These are phyloP conservation scores for Acanthamoeba sp. DNA, from an alignment of 208 protist species.

Conservation along the genomic window DNA sequence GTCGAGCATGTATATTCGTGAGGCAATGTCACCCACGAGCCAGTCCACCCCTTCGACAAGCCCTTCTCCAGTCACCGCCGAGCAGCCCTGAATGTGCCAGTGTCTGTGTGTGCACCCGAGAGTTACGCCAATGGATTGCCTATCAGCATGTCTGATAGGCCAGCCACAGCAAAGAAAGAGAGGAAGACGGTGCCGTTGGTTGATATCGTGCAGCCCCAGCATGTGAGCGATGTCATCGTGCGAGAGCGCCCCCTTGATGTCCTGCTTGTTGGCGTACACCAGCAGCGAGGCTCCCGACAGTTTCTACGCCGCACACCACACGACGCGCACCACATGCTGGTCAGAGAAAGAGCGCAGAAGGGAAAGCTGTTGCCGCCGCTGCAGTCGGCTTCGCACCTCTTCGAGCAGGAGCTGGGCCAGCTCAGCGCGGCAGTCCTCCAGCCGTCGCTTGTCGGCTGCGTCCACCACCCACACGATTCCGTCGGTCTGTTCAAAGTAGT, in stretches of 20 bases:
- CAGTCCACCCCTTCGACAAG: slow-evolving; percentile 98
- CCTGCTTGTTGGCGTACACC: slow-evolving; percentile 99
- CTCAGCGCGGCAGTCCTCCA: slow-evolving; percentile 95
- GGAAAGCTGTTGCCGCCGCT: not conserved
- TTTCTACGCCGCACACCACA: slow-evolving; percentile 84
- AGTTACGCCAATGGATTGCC: no score
- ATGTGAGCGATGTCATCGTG: slow-evolving; percentile 91
- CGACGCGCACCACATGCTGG: no score
- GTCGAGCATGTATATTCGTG: slow-evolving; percentile 86
- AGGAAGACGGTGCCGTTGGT: not conserved
- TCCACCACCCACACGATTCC: slow-evolving; percentile 96
- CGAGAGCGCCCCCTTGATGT: slow-evolving; percentile 93
- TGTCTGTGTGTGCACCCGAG: slow-evolving; percentile 88
- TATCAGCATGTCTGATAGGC: no score
- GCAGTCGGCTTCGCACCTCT: slow-evolving; percentile 86
- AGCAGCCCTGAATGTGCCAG: slow-evolving; percentile 96
- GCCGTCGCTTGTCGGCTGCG: slow-evolving; percentile 89
- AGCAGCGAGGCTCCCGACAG: slow-evolving; percentile 98
- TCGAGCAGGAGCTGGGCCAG: slow-evolving; percentile 96
- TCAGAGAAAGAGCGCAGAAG: no score
- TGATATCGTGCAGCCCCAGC: slow-evolving; percentile 10
- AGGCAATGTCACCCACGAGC: slow-evolving; percentile 98
- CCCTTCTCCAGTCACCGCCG: slow-evolving; percentile 96
- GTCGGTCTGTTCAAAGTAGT: slow-evolving; percentile 95
- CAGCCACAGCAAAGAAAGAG: not conserved